Evolutionary conservation across 1,284 basidiomycete genomes (phyloP).

Genomic region (Phaffia rhodozyma): DNA sequence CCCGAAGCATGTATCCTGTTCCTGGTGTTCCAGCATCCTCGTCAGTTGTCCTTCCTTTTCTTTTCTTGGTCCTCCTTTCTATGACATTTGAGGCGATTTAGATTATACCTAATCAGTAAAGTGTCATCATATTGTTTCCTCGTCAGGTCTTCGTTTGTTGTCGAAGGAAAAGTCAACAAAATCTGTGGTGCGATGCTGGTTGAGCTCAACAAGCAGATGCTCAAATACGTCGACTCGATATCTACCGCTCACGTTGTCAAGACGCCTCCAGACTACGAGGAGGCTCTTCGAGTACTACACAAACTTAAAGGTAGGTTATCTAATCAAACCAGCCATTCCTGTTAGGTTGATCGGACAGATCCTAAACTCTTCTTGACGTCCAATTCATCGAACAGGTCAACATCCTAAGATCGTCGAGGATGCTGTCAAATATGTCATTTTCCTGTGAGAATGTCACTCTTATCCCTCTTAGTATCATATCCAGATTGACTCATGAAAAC

Average conservation of each 20-base stretch:
- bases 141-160: conserved; percentile 46
- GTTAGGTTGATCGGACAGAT: not conserved
- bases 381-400: conserved; percentile 40
- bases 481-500: not conserved
- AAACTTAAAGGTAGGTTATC: conserved; percentile 52
- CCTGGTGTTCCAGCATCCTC: conserved; percentile 7
- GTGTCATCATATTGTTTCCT: conserved; percentile 8
- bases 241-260: conserved; percentile 89
- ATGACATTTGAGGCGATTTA: not conserved
- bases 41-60: conserved; percentile 4
- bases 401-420: conserved; percentile 75
- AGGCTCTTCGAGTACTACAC: conserved; percentile 64
- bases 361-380: conserved; percentile 2
- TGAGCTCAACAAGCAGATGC: conserved; percentile 61
- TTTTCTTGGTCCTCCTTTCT: not conserved
- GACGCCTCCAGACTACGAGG: conserved; percentile 79
- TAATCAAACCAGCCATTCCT: not conserved
- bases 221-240: conserved; percentile 78
- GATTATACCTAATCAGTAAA: not conserved
- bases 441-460: conserved; percentile 42
- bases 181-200: conserved; percentile 68
- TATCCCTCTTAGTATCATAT: not conserved
- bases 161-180: conserved; percentile 48
- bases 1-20: conserved; percentile 29
- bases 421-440: conserved; percentile 96